Evolutionary conservation across 805 yeast genomes (phyloP), one percentile per base, ranked within the genome.

Genomic region (Priceomyces fermenticarens): DNA sequence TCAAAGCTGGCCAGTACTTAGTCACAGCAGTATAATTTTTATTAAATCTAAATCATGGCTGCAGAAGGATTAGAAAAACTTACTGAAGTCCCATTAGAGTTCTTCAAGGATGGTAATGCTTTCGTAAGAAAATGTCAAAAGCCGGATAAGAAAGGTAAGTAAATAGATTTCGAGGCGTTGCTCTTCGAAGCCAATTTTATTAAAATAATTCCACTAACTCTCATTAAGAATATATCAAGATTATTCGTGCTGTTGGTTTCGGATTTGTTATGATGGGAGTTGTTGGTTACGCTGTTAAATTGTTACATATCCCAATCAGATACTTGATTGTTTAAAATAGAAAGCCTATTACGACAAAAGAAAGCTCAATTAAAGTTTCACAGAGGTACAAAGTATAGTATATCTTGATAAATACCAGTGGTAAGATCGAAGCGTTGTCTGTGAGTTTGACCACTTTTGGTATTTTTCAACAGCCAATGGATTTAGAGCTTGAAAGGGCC

Each of bases 201-300:
- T 10, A 20, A 11, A 25, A n/a, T 13, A n/a, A 10, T 10, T 10
- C 10, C 41, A 40, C 51, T 47, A 46, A 46, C 50, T 33, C 26
- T 11, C 4, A n/a, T 16, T 27, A 37, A 78, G 99, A 91, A 70
- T 91, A 87, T 75, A 55, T 82, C 44, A 84, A 85, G 67, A 85
- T 91, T 60, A 78, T 93, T 49, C 85, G 93, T 69, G 97, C 97
- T 39, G 98, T 91, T 39, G 98, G 98, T 57, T 77, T 90, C 49
- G 99, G 99, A 53, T 91, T 91, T 70, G 73, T 91, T 55, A 91
- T 91, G 80, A 93, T 91, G 90, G 99, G 99, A 60, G 85, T 88
- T 57, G 95, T 93, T 58, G 99, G 99, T 43, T 91, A 89, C 71
- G 86, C 83, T 58, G 93, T 93, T 70, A 91, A 91, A 72, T 80